Percentiles rank a stretch among this genome's conserved stretches.
These are phyloP conservation scores for Colletotrichum kahawae DNA, from an alignment of 2,329 filamentous ascomycete genomes.

Conservation along the genomic window DNA sequence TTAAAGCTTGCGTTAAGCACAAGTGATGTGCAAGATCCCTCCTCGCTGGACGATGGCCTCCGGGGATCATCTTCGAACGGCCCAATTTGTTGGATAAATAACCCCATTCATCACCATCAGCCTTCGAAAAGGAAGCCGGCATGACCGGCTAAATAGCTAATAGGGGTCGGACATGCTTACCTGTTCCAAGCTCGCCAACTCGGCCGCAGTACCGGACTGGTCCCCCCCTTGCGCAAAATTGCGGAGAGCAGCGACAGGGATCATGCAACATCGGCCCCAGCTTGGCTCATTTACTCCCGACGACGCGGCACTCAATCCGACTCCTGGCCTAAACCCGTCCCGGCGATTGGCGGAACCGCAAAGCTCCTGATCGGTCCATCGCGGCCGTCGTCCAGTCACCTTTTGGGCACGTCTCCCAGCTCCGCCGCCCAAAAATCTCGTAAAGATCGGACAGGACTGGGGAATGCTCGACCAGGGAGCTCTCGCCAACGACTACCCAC, in stretches of 20 bases:
- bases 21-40: background rate
- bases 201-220: background rate
- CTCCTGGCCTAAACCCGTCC: slow-evolving; percentile 2
- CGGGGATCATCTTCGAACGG: background rate
- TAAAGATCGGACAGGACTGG: background rate
- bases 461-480: background rate
- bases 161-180: background rate
- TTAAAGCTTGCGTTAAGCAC: background rate
- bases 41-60: background rate
- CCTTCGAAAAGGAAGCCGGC: background rate
- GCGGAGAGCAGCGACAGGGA: slow-evolving; percentile 9
- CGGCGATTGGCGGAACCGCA: slow-evolving; percentile 7
- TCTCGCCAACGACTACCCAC: background rate
- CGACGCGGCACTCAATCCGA: slow-evolving; percentile 9
- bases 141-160: background rate
- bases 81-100: background rate
- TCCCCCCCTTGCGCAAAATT: background rate
- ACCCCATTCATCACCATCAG: background rate
- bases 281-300: slow-evolving; percentile 13
- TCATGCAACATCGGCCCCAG: slow-evolving; percentile 12
- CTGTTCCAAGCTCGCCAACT: background rate
- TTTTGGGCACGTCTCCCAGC: background rate
- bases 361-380: background rate
- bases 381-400: background rate
- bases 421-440: background rate